These are phyloP conservation scores for Rasamsonia emersonii DNA, from an alignment of 2,329 filamentous ascomycete genomes.

Conservation along the genomic window DNA sequence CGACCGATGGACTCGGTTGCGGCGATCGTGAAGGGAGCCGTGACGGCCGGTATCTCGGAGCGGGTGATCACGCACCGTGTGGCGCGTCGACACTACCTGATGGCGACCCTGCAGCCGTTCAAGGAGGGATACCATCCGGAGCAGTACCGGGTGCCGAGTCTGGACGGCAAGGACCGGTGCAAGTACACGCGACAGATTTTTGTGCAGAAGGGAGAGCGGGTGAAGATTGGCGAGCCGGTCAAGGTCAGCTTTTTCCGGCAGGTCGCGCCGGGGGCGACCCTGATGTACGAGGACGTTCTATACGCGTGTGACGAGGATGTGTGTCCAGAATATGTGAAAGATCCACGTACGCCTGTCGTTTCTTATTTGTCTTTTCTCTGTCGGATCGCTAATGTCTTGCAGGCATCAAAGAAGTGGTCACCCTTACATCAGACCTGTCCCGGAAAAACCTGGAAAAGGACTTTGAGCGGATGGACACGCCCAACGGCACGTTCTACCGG, in stretches of 20 bases:
- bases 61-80: constrained; percentile 94
- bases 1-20: constrained; percentile 98
- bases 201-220: constrained; percentile 94
- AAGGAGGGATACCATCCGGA: constrained; percentile 98
- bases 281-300: constrained; percentile 98
- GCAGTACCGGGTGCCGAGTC: constrained; percentile 90
- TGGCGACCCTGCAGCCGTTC: constrained; percentile 97
- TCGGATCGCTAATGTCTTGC: constrained; percentile 9
- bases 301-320: constrained; percentile 98
- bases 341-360: constrained; percentile 67
- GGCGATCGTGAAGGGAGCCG: constrained; percentile 95
- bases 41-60: constrained; percentile 96
- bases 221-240: constrained; percentile 98
- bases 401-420: constrained; percentile 99
- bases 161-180: constrained; percentile 96
- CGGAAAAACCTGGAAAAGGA: constrained; percentile 99
- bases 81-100: constrained; percentile 93
- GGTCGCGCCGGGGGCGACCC: constrained; percentile 88
- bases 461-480: constrained; percentile 98
- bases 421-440: constrained; percentile 89
- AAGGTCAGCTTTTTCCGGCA: constrained; percentile 99
- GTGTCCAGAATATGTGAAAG: constrained; percentile 97
- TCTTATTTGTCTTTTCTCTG: background rate
- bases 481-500: constrained; percentile 91
- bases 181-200: constrained; percentile 98